A percentile compares a stretch with the other conserved stretches of the same genome.
Evolutionary conservation across 257 asterid species (phyloP).

Genomic region (Solanum chiquidenum): DNA sequence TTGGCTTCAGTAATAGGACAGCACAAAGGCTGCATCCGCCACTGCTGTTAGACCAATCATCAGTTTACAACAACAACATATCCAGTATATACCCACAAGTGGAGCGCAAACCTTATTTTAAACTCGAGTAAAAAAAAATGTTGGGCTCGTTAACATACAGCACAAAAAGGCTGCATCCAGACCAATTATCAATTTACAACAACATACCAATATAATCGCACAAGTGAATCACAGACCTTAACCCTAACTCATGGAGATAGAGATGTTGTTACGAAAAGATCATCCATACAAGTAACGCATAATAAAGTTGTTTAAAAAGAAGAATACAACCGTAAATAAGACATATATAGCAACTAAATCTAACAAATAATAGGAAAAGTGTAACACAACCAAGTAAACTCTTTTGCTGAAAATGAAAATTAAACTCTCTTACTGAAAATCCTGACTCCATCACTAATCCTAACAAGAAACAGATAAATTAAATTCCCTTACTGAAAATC

Average conservation of each 20-base stretch:
- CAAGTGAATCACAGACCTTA: background rate
- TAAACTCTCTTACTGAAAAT: no score
- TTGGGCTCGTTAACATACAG: background rate
- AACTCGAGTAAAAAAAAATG: background rate
- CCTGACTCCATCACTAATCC: no score
- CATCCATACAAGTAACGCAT: background rate
- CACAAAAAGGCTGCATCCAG: background rate
- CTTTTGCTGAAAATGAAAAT: no score
- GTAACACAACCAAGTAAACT: background rate
- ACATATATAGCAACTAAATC: background rate
- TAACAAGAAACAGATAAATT: no score
- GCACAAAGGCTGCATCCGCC: no score
- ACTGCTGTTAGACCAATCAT: background rate
- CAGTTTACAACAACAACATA: background rate
- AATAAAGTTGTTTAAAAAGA: background rate
- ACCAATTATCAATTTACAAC: background rate
- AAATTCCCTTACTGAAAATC: no score
- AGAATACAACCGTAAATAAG: background rate
- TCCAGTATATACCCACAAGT: background rate
- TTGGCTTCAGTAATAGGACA: no score
- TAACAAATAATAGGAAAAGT: background rate
- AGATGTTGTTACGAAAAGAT: background rate
- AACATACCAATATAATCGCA: background rate
- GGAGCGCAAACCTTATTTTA: background rate
- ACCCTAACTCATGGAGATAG: background rate